Evolutionary conservation across 164 flowering plant genomes (phyloP), one percentile per base, ranked within the genome.

Genomic region (Protea cynaroides): DNA sequence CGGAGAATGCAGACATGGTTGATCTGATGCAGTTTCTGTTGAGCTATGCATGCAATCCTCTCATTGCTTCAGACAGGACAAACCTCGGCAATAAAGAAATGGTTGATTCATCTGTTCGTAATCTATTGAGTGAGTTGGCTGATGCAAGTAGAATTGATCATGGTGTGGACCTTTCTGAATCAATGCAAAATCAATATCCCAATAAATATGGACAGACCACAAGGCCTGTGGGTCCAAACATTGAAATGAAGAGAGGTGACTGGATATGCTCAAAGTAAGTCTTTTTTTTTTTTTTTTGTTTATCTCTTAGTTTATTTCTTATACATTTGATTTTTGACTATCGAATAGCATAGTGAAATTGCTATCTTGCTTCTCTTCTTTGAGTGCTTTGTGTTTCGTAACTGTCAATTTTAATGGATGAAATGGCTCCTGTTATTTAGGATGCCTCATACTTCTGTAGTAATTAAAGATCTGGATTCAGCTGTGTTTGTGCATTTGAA

Each of bases 191-290:
- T n/a, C 83, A 78, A 61, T 75, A 72, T 50, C 59, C 80, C 15
- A 80, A 72, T 70, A 58, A 74, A 63, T 61, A 74, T 67, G 84
- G 77, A 25, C 84, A 78, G 66, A 29, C 69, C 15, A 18, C 72
- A 49, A 70, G 66, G 69, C 72, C 84, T 49, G 50, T 66, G 50
- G 76, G 82, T 47, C 79, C 71, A 69, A 77, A 78, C 40, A 76
- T 82, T 74, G 85, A 80, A 77, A 85, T 85, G 90, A 90, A 84
- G 78, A 80, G 82, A 70, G 97, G 97, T 21, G 97, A 90, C 58
- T 90, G 97, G 97, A 74, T 81, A 52, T 90, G 97, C 73, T 70
- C 84, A 29, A 88, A 84, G 97, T 89, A 80, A 64, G 83, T 66
- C 4, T 15, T 61, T 24, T 1, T 40, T 8, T 15, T 61, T 24